These are phyloP conservation scores for Phytophthora kernoviae DNA, from an alignment of 352 stramenopile genomes.

Conservation along the genomic window DNA sequence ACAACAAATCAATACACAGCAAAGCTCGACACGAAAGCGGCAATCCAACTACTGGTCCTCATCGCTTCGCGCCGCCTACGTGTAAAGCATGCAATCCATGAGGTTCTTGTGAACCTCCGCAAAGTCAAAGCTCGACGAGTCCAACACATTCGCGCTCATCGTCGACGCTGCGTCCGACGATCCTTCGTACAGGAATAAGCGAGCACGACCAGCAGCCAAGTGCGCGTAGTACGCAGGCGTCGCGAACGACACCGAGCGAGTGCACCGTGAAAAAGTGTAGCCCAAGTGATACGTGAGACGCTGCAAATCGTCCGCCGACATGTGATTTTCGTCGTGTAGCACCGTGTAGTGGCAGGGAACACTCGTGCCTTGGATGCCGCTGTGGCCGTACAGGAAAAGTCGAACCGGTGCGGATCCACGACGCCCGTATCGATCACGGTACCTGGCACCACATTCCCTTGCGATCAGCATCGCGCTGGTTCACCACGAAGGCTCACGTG, in stretches of 20 bases:
- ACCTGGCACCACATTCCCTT: conserved; percentile 65
- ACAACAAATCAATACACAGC: too few species aligned
- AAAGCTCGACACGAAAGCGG: too few species aligned
- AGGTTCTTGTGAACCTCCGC: conserved; percentile 21
- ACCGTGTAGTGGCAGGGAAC: conserved; percentile 85
- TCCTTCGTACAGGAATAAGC: conserved; percentile 76
- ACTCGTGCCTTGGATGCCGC: conserved; percentile 76
- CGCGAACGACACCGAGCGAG: conserved; percentile 82
- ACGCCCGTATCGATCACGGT: conserved; percentile 80
- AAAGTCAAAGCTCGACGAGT: conserved; percentile 20
- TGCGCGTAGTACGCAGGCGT: conserved; percentile 87
- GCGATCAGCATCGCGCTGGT: conserved; percentile 41
- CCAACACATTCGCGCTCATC: conserved; percentile 18
- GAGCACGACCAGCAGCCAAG: conserved; percentile 76
- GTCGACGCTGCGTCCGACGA: conserved; percentile 40
- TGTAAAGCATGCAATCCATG: conserved; percentile 26
- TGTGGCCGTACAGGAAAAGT: conserved; percentile 90
- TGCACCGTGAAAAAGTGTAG: conserved; percentile 84
- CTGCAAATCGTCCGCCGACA: conserved; percentile 66
- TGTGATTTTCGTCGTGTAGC: conserved; percentile 70
- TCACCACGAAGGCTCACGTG: conserved; percentile 65
- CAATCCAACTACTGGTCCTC: too few species aligned
- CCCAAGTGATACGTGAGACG: conserved; percentile 70
- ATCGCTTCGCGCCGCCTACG: not conserved
- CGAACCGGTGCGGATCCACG: conserved; percentile 77